phyloP scores from a whole-genome alignment of 2,329 filamentous ascomycete species.

The Sclerotinia nivalis region DNA sequence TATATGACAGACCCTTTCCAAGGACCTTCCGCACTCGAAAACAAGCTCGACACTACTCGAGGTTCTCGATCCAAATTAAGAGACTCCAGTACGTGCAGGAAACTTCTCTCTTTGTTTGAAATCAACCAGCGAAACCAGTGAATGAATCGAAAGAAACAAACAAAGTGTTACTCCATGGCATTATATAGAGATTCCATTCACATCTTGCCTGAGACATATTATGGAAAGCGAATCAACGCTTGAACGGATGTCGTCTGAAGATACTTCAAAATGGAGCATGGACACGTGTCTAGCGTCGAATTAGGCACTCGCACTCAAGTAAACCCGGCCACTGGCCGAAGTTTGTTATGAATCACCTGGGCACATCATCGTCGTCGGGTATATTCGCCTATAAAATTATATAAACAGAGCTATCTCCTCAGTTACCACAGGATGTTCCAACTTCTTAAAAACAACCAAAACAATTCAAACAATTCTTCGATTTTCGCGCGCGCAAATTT shows the following conservation, averaged over 20 bases:
- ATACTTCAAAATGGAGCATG: conserved; percentile 16
- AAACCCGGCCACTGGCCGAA: conserved; percentile 2
- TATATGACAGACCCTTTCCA: too few species aligned
- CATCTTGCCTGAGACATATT: not conserved
- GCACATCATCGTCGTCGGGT: conserved; percentile 2
- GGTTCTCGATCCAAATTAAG: not conserved
- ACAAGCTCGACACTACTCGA: not conserved
- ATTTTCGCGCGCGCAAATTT: not conserved
- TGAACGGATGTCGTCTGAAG: conserved; percentile 1
- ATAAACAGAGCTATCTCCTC: not conserved
- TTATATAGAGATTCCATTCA: not conserved
- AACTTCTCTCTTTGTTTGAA: not conserved
- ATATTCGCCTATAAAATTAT: conserved; percentile 9
- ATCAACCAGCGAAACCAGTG: not conserved
- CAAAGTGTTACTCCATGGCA: not conserved
- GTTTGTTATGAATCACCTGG: conserved; percentile 11
- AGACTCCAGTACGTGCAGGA: not conserved
- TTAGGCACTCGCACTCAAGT: conserved; percentile 5
- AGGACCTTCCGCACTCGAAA: too few species aligned
- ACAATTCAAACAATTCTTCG: not conserved
- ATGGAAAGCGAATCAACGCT: not conserved
- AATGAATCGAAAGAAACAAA: not conserved
- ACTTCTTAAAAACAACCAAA: not conserved
- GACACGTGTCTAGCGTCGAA: conserved; percentile 20
- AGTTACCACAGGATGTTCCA: not conserved